Base-by-base conservation (phyloP, 2,329 filamentous ascomycete species). In the Fusarium heterosporum region DNA sequence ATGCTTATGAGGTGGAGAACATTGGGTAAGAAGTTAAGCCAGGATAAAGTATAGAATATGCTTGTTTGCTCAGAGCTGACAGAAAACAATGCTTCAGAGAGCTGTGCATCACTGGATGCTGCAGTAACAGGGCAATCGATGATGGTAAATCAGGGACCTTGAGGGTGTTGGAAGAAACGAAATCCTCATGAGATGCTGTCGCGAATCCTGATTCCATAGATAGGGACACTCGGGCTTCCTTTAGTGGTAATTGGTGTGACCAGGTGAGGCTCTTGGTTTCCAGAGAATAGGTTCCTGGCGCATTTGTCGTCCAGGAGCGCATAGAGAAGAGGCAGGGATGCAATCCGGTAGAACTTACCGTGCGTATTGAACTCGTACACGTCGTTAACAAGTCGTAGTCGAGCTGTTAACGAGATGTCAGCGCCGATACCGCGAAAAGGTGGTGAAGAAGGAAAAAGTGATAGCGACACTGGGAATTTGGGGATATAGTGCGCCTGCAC, bases 321-420 rank as follows among this genome's bases (percentile, higher is more conserved):
- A 30, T 17, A 25, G 8, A 16, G n/a, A 38, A 56, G 12, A 39
- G 17, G 13, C 25, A 22, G 22, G 29, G 45, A 57, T 16, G 25
- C 13, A 36, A 36, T 16, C 10, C 34, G 12, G 28, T 16, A 30
- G 8, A 40, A 17, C 71, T 68, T 73, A 73, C 71, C 71, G 69
- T 72, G 69, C 61, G 65, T 72, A 59, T 56, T 72, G 47, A 70
- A 61, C 63, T 71, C 69, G 71, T 73, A 65, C 71, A 73, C 61
- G 66, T 73, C 71, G 71, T 73, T 54, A 73, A 68, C 61, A 70
- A 64, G 55, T 71, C 71, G 71, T 71, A 64, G 66, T 64, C 72
- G 61, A 68, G 68, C 71, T 73, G 50, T 41, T 25, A 22, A 39
- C n/a, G 22, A 57, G 11, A 36, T 17, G 34, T 73, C 47, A 73